Conservation (phyloP, 2,329 filamentous ascomycete genomes). For the Capronia epimyces region DNA sequence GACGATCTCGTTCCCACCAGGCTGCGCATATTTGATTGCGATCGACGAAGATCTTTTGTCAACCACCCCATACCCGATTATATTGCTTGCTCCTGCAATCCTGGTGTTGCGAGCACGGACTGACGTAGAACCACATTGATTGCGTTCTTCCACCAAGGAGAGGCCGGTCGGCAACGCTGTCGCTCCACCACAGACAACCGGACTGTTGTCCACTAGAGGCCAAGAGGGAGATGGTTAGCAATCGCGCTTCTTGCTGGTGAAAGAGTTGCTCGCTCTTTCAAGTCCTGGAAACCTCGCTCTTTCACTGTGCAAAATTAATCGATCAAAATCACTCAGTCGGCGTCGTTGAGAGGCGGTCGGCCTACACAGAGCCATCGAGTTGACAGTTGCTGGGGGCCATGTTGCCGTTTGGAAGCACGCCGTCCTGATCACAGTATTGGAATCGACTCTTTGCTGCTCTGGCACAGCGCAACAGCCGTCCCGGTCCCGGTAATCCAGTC, state of each 20-base stretch:
- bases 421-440: not conserved
- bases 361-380: too few relatives aligned
- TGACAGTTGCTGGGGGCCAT: not conserved
- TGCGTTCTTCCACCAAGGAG: constrained; percentile 1
- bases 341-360: not conserved
- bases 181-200: not conserved
- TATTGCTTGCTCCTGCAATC: constrained; percentile 9
- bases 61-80: constrained; percentile 11
- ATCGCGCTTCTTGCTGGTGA: not conserved
- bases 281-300: not conserved
- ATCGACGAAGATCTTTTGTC: constrained; percentile 20
- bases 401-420: not conserved
- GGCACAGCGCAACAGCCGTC: not conserved
- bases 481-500: not conserved
- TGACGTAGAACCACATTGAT: constrained; percentile 19
- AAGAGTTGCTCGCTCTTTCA: not conserved
- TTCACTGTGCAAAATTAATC: not conserved
- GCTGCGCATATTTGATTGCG: constrained; percentile 22
- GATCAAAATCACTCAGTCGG: not conserved
- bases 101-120: constrained; percentile 3
- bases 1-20: constrained; percentile 9
- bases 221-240: not conserved
- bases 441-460: not conserved
- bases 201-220: not conserved
- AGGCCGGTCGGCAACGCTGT: not conserved